Base-by-base conservation (phyloP, 305 asterid genomes). In the Fraxinus baroniana region DNA sequence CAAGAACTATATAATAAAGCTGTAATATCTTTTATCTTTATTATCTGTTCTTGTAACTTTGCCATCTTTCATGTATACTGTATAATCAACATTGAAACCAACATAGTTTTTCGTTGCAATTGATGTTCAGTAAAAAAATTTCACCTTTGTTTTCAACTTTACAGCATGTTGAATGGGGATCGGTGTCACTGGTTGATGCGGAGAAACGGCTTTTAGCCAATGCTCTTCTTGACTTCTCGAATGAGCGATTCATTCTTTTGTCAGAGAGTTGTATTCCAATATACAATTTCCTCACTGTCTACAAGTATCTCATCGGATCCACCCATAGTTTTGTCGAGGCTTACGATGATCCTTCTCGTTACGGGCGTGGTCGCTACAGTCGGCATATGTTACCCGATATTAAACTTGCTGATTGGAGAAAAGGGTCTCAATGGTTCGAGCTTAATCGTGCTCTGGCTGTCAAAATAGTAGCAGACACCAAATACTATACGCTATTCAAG, bases 351-450 rank as follows among this genome's bases (percentile, higher is more conserved):
- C 98, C 97, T 2, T 89, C 98, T 32, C 98, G 99, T 28, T 90
- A 93, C 39, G 99, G 99, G n/a, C 97, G 97, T 1, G 99, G 99
- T 5, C 97, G 99, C 60, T 96, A 93, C 90, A 96, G 85, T 87
- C 91, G 91, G n/a, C 84, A 89, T 76, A 96, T 96, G 99, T 76
- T 60, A 22, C 98, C 99, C 7, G 83, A 91, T 77, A 89, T 94
- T 60, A 85, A 32, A 39, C 95, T 92, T 37, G 52, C 87, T 22
- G 97, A 96, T 26, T 96, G 99, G 99, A 89, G 98, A 74, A 96
- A 96, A 92, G 98, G 99, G 18, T 96, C 99, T 0, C 98, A 96
- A 26, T 96, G 99, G 99, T 96, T 96, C 22, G 99, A 96, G 89
- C 88, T 94, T 81, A 93, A 90, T n/a, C 97, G 99, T 2, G 52